A percentile compares a stretch with the other conserved stretches of the same genome.
Evolutionary conservation across 2,329 filamentous ascomycete genomes (phyloP).

Genomic region (Chaetomium sp.): DNA sequence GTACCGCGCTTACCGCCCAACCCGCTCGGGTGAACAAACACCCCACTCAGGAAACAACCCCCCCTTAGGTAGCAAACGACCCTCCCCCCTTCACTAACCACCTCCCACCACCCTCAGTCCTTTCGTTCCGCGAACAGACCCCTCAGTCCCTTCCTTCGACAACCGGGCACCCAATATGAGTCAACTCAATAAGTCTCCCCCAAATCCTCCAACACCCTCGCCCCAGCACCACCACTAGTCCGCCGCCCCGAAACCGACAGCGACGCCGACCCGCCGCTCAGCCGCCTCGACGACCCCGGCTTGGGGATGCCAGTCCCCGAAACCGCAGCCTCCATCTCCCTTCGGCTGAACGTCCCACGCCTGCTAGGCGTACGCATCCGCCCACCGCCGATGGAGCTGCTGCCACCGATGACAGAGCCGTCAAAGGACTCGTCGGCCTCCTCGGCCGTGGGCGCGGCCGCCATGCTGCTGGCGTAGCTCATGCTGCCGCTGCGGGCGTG

Average conservation of each 20-base stretch:
- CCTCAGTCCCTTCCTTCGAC: too few relatives aligned
- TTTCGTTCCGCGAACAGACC: too few relatives aligned
- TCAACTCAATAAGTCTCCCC: constrained; percentile 35
- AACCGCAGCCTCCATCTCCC: constrained; percentile 45
- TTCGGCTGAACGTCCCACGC: constrained; percentile 54
- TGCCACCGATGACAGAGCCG: constrained; percentile 35
- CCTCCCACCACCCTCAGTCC: too few relatives aligned
- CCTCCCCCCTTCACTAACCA: background rate
- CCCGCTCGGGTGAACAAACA: background rate
- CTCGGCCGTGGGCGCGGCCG: constrained; percentile 50
- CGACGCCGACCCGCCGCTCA: constrained; percentile 38
- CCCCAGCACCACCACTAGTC: constrained; percentile 20
- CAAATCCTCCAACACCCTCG: constrained; percentile 33
- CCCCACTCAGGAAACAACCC: background rate
- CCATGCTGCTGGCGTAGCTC: constrained; percentile 41
- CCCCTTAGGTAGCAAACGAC: background rate
- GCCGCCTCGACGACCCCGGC: constrained; percentile 35
- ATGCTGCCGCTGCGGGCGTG: constrained; percentile 61
- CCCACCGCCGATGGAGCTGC: background rate
- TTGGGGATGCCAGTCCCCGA: constrained; percentile 40
- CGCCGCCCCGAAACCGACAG: constrained; percentile 22
- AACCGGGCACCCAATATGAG: background rate
- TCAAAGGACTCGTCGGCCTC: constrained; percentile 48
- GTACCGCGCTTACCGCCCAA: background rate
- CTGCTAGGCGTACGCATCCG: constrained; percentile 56